Evolutionary conservation across 441 rosid genomes (phyloP).

Genomic region (Flueggea neowawraea): DNA sequence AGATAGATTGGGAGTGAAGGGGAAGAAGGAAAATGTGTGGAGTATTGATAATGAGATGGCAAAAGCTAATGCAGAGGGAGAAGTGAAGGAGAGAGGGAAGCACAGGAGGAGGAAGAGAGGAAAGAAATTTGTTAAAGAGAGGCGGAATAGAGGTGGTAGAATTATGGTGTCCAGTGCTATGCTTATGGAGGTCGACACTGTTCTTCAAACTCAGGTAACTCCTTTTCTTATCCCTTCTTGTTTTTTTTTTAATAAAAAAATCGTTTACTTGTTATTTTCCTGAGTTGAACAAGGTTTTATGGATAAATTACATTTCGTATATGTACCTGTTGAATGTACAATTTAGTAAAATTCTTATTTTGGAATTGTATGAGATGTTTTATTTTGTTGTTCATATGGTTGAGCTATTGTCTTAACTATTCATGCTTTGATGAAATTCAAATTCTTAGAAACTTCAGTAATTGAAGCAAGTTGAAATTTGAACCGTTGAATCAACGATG

Average conservation of each 20-base stretch:
- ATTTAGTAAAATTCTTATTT: too few relatives aligned
- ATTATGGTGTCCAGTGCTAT: conserved; percentile 63
- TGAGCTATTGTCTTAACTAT: too few relatives aligned
- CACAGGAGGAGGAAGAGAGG: conserved; percentile 38
- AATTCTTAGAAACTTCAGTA: too few relatives aligned
- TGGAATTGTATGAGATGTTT: too few relatives aligned
- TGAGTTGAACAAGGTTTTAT: too few relatives aligned
- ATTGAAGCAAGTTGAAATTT: too few relatives aligned
- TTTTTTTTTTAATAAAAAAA: too few relatives aligned
- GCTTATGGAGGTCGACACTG: conserved; percentile 70
- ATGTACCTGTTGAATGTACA: too few relatives aligned
- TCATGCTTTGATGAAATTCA: too few relatives aligned
- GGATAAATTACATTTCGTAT: too few relatives aligned
- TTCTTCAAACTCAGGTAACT: conserved; percentile 84
- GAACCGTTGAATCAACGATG: too few relatives aligned
- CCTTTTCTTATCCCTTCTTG: not conserved
- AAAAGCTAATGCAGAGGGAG: conserved; percentile 10
- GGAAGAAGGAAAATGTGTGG: conserved; percentile 69
- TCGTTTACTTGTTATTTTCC: not conserved
- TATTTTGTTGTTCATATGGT: too few relatives aligned
- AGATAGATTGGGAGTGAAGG: conserved; percentile 38
- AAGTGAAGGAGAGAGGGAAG: conserved; percentile 23
- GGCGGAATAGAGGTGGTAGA: conserved; percentile 27
- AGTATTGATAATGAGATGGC: conserved; percentile 72
- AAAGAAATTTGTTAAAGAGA: conserved; percentile 37